Base-by-base conservation (phyloP, 2,329 filamentous ascomycete genomes). In the Colletotrichum siamense region DNA sequence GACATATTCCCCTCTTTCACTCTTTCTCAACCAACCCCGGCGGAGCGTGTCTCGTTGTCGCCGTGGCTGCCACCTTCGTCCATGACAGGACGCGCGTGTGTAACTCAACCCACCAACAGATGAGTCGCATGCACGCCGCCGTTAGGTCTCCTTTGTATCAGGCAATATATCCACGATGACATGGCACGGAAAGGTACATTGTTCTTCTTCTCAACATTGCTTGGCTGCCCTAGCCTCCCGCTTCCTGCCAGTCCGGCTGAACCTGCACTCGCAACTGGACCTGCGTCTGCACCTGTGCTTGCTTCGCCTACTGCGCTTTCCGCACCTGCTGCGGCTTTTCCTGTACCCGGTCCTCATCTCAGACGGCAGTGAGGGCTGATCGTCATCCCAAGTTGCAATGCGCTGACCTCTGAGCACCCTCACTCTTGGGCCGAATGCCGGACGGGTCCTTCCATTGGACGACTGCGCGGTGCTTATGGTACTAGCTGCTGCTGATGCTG, bases 81-180 rank as follows among this genome's bases (percentile, higher is more conserved):
- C 59, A 39, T 71, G 22, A 16, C 44, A 5, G 24, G n/a, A 39
- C 32, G 34, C 61, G 8, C 24, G 62, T 63, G 69, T 69, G 55
- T 73, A 69, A 76, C 70, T 59, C 61, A 32, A 69, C n/a, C 32
- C 30, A 32, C 49, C 55, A 73, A 39, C 69, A 26, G 28, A 49
- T 57, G 34, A 52, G 26, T 22, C 8, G 30, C 36, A 69, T 71
- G 62, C 67, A 75, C 39, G 65, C 34, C 52, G 39, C 62, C 49
- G 52, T 62, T 65, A 22, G 64, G 39, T 44, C 34, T 69, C 30
- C 66, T 75, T 71, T 71, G 75, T 75, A 71, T 67, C 34, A 57
- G 36, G 30, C 55, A 63, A 71, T 32, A 44, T 30, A 28, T 12
- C 49, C 70, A 55, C 26, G 49, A 74, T 69, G 59, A 62, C 34